Base-by-base conservation (phyloP, 75 land plant genomes). In the Chamaecyparis obtusa region DNA sequence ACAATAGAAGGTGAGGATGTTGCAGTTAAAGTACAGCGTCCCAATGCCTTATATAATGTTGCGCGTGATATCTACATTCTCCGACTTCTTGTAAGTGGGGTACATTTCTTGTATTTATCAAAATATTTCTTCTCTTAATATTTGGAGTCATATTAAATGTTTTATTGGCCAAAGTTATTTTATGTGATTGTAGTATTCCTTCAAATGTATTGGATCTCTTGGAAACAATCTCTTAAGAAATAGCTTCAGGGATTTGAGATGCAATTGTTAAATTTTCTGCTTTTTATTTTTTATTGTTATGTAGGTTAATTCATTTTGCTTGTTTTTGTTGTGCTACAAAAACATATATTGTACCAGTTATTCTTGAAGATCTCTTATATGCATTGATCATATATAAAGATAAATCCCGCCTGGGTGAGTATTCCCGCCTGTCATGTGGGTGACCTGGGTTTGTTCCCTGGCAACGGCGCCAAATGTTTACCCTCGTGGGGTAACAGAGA, bases 1-100 rank as follows among this genome's bases (percentile, higher is more conserved):
- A 97, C 99, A 7, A 83, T 75, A 84, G 97, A 95, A 91, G 99
- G 99, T 24, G 87, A 72, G 83, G 89, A 85, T 88, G 99, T 98
- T 82, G 99, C 99, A 82, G 92, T 98, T 32, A 98, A 97, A 92
- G 99, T 98, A 60, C 99, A 98, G 86, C 96, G 99, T n/a, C 99
- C 99, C 27, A 90, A 97, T 85, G 85, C 95, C 78, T 91, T 89
- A 27, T 94, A 94, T 87, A 85, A 89, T 32, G 96, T 98, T 74
- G 94, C 94, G 1, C 93, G 97, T 27, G 99, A 98, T 95, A 87
- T 95, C 17, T 95, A 97, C 88, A 94, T 98, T 86, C 95, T 98
- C 77, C 99, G 99, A 76, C 87, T 95, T 90, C 99, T 96, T 91
- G 99, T 98, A 78, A 87, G 87, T 60, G 11, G 27, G 27, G n/a